A percentile compares a stretch with the other conserved stretches of the same genome.
These are phyloP conservation scores for Cryomyces minteri DNA, from an alignment of 495 filamentous ascomycete genomes.

Conservation along the genomic window DNA sequence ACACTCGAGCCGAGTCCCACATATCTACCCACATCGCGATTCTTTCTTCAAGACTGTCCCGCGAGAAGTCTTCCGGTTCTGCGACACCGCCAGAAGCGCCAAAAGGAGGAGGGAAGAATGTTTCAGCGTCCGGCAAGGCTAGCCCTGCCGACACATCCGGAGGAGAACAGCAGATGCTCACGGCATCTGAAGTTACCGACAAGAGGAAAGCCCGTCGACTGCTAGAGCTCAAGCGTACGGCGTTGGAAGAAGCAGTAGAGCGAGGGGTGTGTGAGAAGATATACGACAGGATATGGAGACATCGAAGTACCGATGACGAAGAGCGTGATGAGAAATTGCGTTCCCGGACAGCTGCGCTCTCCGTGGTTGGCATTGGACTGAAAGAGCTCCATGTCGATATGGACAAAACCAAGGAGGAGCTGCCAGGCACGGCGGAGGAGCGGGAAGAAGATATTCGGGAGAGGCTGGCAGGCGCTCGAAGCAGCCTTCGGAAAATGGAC, in stretches of 20 bases:
- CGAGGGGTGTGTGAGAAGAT: conserved; percentile 70
- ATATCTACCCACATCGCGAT: conserved; percentile 77
- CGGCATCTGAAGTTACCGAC: conserved; percentile 62
- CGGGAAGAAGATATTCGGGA: conserved; percentile 53
- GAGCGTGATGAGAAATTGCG: conserved; percentile 87
- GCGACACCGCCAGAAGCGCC: conserved; percentile 28
- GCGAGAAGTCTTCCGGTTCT: conserved; percentile 28
- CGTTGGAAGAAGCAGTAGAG: conserved; percentile 86
- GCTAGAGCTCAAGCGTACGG: conserved; percentile 53
- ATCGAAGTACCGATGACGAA: conserved; percentile 83
- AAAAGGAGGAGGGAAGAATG: conserved; percentile 7
- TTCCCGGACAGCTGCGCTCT: conserved; percentile 81
- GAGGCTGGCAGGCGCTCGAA: conserved; percentile 54
- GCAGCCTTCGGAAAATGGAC: conserved; percentile 65
- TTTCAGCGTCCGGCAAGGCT: background rate
- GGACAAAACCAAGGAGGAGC: conserved; percentile 23
- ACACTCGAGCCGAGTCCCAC: conserved; percentile 60
- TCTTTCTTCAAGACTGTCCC: conserved; percentile 54
- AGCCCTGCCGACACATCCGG: background rate
- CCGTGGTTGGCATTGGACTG: conserved; percentile 75
- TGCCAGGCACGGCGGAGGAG: conserved; percentile 16
- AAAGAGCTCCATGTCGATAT: conserved; percentile 74
- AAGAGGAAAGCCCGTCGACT: conserved; percentile 58
- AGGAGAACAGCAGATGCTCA: conserved; percentile 75
- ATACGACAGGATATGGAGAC: conserved; percentile 76